phyloP scores from a whole-genome alignment of 768 basidiomycete species.

The Hortiboletus campestris region DNA sequence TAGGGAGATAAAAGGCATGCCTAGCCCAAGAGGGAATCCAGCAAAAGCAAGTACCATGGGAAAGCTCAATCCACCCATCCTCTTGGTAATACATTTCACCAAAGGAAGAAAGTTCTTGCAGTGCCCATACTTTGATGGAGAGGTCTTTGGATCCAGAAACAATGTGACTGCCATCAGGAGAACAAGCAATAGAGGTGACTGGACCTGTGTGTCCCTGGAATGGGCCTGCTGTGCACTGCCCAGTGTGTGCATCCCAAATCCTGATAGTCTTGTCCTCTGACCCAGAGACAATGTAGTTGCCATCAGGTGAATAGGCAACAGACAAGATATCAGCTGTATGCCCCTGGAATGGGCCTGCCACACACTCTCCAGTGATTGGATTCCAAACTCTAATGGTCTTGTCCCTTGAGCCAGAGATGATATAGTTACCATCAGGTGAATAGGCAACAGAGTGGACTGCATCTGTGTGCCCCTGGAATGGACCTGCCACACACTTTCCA shows the following conservation, averaged over 20 bases:
- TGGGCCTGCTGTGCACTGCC: slow-evolving; percentile 16
- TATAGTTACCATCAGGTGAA: slow-evolving; percentile 19
- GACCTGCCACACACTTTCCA: slow-evolving; percentile 15
- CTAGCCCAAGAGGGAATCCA: slow-evolving; percentile 23
- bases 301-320: slow-evolving; percentile 22
- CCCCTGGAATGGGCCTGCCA: slow-evolving; percentile 20
- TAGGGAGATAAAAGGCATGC: slow-evolving; percentile 16
- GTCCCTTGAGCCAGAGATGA: slow-evolving; percentile 29
- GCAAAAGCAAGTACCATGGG: slow-evolving; percentile 5
- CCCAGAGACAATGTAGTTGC: slow-evolving; percentile 13
- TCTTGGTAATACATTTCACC: slow-evolving; percentile 7
- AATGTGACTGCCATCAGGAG: slow-evolving; percentile 14
- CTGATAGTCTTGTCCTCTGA: slow-evolving; percentile 18
- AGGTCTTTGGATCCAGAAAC: slow-evolving; percentile 17
- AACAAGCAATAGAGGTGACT: slow-evolving; percentile 12
- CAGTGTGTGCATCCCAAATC: slow-evolving; percentile 17
- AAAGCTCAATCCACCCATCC: slow-evolving; percentile 18
- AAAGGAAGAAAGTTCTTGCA: background rate
- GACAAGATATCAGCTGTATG: slow-evolving; percentile 13
- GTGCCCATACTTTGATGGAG: slow-evolving; percentile 12
- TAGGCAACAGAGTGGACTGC: slow-evolving; percentile 18
- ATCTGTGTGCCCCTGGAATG: slow-evolving; percentile 18
- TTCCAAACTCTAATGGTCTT: slow-evolving; percentile 25
- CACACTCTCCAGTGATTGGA: slow-evolving; percentile 9
- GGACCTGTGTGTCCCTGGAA: slow-evolving; percentile 7